Conservation (phyloP, 108 stramenopile genomes). For the Poteriospumella lacustris region DNA sequence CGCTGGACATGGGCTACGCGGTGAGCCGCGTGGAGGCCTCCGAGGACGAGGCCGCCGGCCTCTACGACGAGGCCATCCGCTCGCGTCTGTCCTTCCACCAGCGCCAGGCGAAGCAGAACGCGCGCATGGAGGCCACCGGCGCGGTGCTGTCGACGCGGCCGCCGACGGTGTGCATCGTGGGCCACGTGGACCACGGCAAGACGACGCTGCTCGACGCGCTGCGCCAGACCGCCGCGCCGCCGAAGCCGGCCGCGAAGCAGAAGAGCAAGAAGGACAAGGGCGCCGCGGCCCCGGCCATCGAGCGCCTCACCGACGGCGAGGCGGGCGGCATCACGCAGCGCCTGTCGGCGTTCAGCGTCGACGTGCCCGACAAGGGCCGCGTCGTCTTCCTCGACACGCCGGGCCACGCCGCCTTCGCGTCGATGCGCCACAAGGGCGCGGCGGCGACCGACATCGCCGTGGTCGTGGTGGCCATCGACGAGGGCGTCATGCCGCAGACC, state of each 20-base stretch:
- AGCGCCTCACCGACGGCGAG: conserved; percentile 73
- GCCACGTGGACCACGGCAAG: conserved; percentile 99
- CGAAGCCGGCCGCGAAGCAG: neutral
- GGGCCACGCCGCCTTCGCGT: conserved; percentile 86
- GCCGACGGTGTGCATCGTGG: conserved; percentile 88
- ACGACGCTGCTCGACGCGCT: conserved; percentile 90
- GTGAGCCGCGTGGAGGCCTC: neutral
- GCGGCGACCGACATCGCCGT: conserved; percentile 89
- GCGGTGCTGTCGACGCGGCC: conserved; percentile 62
- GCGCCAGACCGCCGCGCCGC: conserved; percentile 42
- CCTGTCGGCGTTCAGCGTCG: conserved; percentile 68
- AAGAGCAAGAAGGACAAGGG: neutral
- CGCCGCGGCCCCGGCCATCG: neutral
- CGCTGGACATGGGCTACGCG: neutral
- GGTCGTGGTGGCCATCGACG: conserved; percentile 87
- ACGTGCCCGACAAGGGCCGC: neutral
- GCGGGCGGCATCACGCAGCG: conserved; percentile 97
- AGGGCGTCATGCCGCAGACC: conserved; percentile 87
- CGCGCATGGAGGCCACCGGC: neutral
- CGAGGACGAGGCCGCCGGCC: neutral
- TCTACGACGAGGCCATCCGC: neutral
- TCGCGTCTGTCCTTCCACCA: too few species aligned
- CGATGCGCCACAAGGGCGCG: conserved; percentile 83
- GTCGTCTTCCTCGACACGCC: conserved; percentile 96
- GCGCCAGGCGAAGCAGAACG: too few species aligned